These are phyloP conservation scores for Syncephalastrum monosporum DNA, from an alignment of 371 early-diverging fungal genomes.

Conservation along the genomic window DNA sequence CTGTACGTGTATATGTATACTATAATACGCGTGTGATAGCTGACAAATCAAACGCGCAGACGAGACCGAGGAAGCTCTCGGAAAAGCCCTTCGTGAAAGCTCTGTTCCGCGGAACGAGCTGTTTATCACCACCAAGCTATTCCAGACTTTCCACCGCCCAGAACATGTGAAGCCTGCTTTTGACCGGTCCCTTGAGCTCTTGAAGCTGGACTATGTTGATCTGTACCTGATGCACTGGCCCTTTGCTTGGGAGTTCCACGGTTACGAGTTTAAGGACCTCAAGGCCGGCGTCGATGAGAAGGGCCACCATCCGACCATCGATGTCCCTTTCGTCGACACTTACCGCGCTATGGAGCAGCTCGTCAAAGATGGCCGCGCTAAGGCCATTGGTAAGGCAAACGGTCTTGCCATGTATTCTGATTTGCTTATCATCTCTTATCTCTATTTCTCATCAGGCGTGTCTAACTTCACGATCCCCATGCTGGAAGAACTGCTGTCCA, in stretches of 20 bases:
- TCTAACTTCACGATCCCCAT: conserved; percentile 68
- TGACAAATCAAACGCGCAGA: conserved; percentile 17
- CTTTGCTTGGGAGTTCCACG: conserved; percentile 36
- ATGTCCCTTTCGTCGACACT: conserved; percentile 57
- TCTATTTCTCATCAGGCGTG: conserved; percentile 40
- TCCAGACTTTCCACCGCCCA: conserved; percentile 69
- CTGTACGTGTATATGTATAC: conserved; percentile 17
- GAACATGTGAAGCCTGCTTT: conserved; percentile 49
- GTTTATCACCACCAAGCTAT: conserved; percentile 72
- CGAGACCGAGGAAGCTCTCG: conserved; percentile 71
- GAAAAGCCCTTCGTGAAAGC: conserved; percentile 57
- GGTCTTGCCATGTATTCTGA: not conserved
- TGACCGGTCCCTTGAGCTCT: conserved; percentile 62
- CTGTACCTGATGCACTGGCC: conserved; percentile 77
- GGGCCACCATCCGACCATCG: conserved; percentile 30
- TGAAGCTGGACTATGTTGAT: conserved; percentile 85
- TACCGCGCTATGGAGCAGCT: conserved; percentile 81
- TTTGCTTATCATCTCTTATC: not conserved
- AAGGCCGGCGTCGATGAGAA: conserved; percentile 17
- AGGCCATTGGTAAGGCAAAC: conserved; percentile 32
- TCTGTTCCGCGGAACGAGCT: conserved; percentile 61
- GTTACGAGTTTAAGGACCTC: conserved; percentile 27
- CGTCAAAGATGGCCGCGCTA: conserved; percentile 54
- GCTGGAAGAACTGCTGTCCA: conserved; percentile 64
- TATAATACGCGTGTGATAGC: not conserved